phyloP scores from a whole-genome alignment of 805 yeast species.

The Cyberlindnera mycetangii region DNA sequence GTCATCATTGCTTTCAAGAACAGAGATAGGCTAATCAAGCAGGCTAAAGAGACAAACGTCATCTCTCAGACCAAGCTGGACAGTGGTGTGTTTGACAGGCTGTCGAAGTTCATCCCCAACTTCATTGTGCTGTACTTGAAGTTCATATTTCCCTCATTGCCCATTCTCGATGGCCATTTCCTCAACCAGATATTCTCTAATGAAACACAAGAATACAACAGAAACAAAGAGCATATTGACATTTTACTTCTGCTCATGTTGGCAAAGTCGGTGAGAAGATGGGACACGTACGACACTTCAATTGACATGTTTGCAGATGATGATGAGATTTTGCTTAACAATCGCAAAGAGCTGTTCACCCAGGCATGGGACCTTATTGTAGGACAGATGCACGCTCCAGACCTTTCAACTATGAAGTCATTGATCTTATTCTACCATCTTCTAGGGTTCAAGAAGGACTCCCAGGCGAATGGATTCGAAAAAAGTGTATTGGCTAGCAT shows the following conservation, averaged over 20 bases:
- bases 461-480: conserved; percentile 14
- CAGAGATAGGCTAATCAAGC: neutral
- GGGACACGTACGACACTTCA: conserved; percentile 15
- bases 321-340: conserved; percentile 6
- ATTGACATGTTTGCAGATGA: conserved; percentile 12
- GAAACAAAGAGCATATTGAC: conserved; percentile 9
- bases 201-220: conserved; percentile 10
- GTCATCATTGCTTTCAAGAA: conserved; percentile 10
- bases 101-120: conserved; percentile 8
- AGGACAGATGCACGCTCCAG: conserved; percentile 14
- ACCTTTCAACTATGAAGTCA: conserved; percentile 11
- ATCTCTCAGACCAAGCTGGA: neutral
- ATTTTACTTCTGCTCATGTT: conserved; percentile 3
- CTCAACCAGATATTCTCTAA: conserved; percentile 14
- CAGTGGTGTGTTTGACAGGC: conserved; percentile 4
- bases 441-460: conserved; percentile 13
- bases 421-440: conserved; percentile 13
- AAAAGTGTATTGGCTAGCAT: conserved; percentile 8
- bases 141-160: conserved; percentile 10
- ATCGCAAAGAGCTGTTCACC: conserved; percentile 7
- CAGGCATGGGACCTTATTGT: conserved; percentile 7
- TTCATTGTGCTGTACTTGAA: conserved; percentile 12
- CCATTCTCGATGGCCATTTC: conserved; percentile 14
- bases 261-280: conserved; percentile 9
- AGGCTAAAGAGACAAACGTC: neutral